phyloP scores from a whole-genome alignment of 2,329 filamentous ascomycete genomes.

The Fusarium burgessii region DNA sequence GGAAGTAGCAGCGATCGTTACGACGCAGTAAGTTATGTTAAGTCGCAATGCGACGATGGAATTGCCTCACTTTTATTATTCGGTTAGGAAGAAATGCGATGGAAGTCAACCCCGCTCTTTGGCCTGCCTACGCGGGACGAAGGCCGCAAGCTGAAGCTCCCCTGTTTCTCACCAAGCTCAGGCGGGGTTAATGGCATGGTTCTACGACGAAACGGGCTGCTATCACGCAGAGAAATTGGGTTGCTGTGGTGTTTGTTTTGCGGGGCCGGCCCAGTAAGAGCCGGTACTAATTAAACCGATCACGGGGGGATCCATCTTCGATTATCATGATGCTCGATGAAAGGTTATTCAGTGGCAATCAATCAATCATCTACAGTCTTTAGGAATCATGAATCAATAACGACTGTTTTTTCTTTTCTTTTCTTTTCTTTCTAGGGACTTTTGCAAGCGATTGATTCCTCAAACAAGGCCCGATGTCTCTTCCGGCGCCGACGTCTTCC shows the following conservation, averaged over 20 bases:
- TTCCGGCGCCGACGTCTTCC: conserved; percentile 8
- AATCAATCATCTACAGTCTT: background rate
- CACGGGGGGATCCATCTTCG: conserved; percentile 9
- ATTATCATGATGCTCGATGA: background rate
- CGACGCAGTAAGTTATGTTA: background rate
- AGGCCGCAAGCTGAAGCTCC: conserved; percentile 5
- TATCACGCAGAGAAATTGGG: conserved; percentile 16
- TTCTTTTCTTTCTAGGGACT: background rate
- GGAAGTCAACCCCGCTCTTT: conserved; percentile 34
- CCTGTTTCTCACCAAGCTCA: conserved; percentile 3
- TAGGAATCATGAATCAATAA: background rate
- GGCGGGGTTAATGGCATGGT: conserved; percentile 1
- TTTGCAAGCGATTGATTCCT: background rate
- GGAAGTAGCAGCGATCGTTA: background rate
- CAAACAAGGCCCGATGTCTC: background rate
- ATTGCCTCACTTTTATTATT: conserved; percentile 14
- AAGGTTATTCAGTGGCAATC: conserved; percentile 16
- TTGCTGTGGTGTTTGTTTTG: conserved; percentile 31
- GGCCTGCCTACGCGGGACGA: conserved; percentile 16
- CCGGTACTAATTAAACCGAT: conserved; percentile 19
- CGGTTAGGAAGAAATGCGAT: background rate
- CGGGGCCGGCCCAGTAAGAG: conserved; percentile 4
- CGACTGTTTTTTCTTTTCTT: background rate
- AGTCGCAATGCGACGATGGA: background rate
- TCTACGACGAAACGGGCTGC: conserved; percentile 30